Evolutionary conservation across 2,329 filamentous ascomycete genomes (phyloP), one percentile per base, ranked within the genome.

Genomic region (Zalaria sp.): DNA sequence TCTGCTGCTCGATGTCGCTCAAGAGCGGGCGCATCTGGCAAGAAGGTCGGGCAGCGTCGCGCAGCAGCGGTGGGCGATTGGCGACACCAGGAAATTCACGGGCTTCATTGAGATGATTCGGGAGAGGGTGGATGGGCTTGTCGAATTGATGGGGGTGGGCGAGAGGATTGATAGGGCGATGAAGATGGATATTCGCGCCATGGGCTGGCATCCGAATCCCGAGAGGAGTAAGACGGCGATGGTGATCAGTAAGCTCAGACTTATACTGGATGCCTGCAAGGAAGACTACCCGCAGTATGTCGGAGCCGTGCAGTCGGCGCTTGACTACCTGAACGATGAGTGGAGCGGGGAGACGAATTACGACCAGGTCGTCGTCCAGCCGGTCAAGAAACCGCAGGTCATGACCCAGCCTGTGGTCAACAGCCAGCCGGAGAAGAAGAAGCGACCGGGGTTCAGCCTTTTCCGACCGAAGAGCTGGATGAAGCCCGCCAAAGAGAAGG

Each of bases 201-300:
- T 69, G 51, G 66, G 63, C n/a, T 69, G 66, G 66, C 66, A 69
- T 49, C 57, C 67, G 3, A 46, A 53, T 8, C 53, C 53, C 11
- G 58, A 60, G 43, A 48, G 53, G 9, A 43, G 43, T n/a, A 45
- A 52, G 2, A 51, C 54, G 8, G 51, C 54, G 3, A 43, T 48
- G 37, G 65, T 68, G 40, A 55, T 63, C 5, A 57, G 58, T 6
- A 68, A 68, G 49, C 49, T 69, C n/a, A 51, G 55, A 11, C 53
- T 69, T 5, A 58, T 69, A 28, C 53, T 59, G n/a, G 62, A 67
- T 43, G 60, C 62, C 4, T 66, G 63, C 41, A 51, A 54, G 32
- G 49, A 51, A 4, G 58, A 65, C 37, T 68, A 68, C 42, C 65
- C 65, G 4, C 60, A 66, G 44, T 68, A 68, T 45, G 51, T 63